Evolutionary conservation across 2,329 filamentous ascomycete genomes (phyloP).

Genomic region (Cadophora malorum): DNA sequence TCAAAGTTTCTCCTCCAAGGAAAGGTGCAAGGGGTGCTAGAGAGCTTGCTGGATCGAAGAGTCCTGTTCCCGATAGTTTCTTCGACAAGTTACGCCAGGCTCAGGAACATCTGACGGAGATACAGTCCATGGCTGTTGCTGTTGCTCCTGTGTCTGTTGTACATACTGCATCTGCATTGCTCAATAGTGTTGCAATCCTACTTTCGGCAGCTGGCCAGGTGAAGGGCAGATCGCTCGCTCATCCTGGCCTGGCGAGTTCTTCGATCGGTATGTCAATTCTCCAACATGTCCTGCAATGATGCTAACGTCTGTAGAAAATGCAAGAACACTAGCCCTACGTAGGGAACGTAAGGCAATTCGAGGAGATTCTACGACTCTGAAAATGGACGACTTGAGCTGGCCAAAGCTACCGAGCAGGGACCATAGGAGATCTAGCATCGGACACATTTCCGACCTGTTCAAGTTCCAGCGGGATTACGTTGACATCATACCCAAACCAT

Average conservation of each 20-base stretch:
- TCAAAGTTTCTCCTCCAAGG: constrained; percentile 35
- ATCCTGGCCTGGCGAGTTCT: constrained; percentile 65
- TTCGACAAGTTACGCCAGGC: constrained; percentile 61
- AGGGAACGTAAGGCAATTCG: constrained; percentile 65
- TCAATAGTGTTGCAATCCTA: constrained; percentile 70
- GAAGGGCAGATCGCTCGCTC: constrained; percentile 53
- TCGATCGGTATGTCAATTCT: constrained; percentile 51
- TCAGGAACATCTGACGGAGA: constrained; percentile 68
- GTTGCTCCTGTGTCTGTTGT: constrained; percentile 63
- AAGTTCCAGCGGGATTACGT: constrained; percentile 82
- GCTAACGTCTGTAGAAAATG: constrained; percentile 58
- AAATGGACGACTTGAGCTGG: constrained; percentile 51
- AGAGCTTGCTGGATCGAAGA: constrained; percentile 34
- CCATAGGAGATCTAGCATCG: constrained; percentile 54
- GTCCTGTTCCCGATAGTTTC: constrained; percentile 46
- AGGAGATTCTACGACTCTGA: constrained; percentile 33
- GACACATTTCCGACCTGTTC: constrained; percentile 58
- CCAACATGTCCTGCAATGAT: not conserved
- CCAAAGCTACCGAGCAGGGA: constrained; percentile 47
- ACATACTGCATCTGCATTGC: constrained; percentile 65
- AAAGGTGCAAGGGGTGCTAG: constrained; percentile 31
- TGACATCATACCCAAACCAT: constrained; percentile 80
- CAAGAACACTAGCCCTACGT: constrained; percentile 71
- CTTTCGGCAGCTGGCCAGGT: constrained; percentile 65
- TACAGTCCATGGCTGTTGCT: constrained; percentile 56